Conservation (phyloP, 2,329 filamentous ascomycete species). For the Aphanocladium album region DNA sequence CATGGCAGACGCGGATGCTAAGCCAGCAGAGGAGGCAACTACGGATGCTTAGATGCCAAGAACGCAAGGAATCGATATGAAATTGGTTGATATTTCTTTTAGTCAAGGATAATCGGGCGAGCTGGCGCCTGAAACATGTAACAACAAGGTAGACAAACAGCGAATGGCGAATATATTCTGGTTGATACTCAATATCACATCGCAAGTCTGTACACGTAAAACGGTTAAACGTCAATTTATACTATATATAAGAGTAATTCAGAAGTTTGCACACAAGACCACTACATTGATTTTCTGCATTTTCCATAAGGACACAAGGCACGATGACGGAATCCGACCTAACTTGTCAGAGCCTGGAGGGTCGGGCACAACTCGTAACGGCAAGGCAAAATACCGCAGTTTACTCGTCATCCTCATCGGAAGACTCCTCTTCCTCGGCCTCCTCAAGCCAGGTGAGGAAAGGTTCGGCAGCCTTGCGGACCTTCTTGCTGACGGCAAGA, state of each 20-base stretch:
- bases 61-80: background rate
- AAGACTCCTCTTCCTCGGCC: slow-evolving; percentile 68
- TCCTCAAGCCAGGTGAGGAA: slow-evolving; percentile 93
- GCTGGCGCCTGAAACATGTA: background rate
- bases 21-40: slow-evolving; percentile 4
- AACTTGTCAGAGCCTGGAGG: background rate
- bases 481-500: slow-evolving; percentile 82
- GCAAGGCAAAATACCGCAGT: background rate
- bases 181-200: background rate
- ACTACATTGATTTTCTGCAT: slow-evolving; percentile 8
- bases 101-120: background rate
- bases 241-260: background rate
- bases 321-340: background rate
- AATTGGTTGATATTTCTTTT: background rate
- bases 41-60: background rate
- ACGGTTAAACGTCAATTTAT: background rate
- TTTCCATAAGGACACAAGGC: slow-evolving; percentile 4
- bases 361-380: background rate
- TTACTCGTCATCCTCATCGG: slow-evolving; percentile 44
- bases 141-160: background rate
- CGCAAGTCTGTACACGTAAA: background rate
- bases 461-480: slow-evolving; percentile 87
- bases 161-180: background rate
- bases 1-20: slow-evolving; percentile 15
- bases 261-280: background rate